phyloP scores from a whole-genome alignment of 768 basidiomycete species.

The Pleurotus tuoliensis region DNA sequence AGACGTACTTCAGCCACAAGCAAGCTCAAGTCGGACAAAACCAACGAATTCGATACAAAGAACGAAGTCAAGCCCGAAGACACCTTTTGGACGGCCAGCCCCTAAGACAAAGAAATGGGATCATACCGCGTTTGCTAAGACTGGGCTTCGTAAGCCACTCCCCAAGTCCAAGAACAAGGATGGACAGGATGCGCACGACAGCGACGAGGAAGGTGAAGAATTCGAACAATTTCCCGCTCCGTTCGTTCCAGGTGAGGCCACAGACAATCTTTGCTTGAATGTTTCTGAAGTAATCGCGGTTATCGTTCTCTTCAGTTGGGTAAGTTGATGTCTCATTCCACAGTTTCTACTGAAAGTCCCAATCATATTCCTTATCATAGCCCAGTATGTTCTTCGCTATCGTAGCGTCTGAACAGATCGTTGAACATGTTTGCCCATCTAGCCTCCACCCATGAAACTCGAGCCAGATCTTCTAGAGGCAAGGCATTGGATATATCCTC shows the following conservation, averaged over 20 bases:
- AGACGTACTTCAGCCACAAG: constrained; percentile 35
- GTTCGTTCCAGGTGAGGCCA: constrained; percentile 56
- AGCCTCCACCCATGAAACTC: constrained; percentile 79
- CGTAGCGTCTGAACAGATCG: background rate
- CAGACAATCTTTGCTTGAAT: background rate
- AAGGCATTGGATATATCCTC: constrained; percentile 88
- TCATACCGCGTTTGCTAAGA: constrained; percentile 81
- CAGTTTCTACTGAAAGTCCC: background rate
- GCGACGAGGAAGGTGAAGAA: constrained; percentile 62
- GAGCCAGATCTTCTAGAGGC: constrained; percentile 71
- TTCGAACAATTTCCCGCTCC: constrained; percentile 88
- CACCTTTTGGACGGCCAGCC: constrained; percentile 50
- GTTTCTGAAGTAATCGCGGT: constrained; percentile 8
- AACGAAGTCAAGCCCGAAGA: constrained; percentile 38
- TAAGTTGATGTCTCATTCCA: constrained; percentile 28
- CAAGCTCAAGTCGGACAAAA: constrained; percentile 22
- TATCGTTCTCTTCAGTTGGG: constrained; percentile 37
- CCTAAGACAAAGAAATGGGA: constrained; percentile 87
- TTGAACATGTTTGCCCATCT: background rate
- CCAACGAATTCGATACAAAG: constrained; percentile 28
- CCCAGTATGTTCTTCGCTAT: constrained; percentile 13
- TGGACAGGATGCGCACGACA: constrained; percentile 47
- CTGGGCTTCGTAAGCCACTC: constrained; percentile 58
- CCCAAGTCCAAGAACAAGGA: constrained; percentile 52
- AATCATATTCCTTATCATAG: constrained; percentile 9